phyloP scores from a whole-genome alignment of 2,329 filamentous ascomycete genomes.

The Cladosporium cucumerinum region DNA sequence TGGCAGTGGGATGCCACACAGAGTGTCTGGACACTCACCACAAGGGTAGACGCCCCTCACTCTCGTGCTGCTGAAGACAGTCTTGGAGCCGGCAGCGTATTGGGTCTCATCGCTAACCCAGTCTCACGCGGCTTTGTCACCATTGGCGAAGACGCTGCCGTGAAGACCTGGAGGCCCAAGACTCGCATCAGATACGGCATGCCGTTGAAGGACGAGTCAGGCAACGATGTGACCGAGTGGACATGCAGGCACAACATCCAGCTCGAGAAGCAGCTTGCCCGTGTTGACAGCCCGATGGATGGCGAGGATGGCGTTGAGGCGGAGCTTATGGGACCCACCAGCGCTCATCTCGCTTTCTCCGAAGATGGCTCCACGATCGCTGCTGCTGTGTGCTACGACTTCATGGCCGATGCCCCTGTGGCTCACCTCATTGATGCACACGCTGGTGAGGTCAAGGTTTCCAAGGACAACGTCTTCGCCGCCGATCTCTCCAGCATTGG shows the following conservation, averaged over 20 bases:
- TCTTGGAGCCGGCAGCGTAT: constrained; percentile 52
- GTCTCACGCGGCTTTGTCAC: constrained; percentile 72
- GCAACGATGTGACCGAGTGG: constrained; percentile 57
- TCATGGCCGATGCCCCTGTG: constrained; percentile 52
- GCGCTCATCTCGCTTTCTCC: constrained; percentile 72
- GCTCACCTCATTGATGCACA: constrained; percentile 74
- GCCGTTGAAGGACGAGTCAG: constrained; percentile 53
- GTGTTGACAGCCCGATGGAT: constrained; percentile 29
- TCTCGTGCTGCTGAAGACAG: constrained; percentile 32
- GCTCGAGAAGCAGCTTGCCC: constrained; percentile 35
- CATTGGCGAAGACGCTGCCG: constrained; percentile 72
- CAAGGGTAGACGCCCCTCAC: constrained; percentile 82
- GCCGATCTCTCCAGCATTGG: constrained; percentile 50
- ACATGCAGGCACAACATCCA: constrained; percentile 58
- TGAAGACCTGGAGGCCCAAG: constrained; percentile 79
- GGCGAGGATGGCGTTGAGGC: constrained; percentile 40
- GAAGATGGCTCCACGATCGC: constrained; percentile 83
- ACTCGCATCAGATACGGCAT: constrained; percentile 66
- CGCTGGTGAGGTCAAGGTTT: constrained; percentile 63
- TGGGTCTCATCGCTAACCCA: constrained; percentile 72
- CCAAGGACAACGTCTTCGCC: constrained; percentile 52
- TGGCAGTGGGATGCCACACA: constrained; percentile 66
- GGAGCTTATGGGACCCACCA: constrained; percentile 29
- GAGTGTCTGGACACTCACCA: constrained; percentile 67
- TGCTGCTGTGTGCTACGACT: constrained; percentile 16